These are phyloP conservation scores for Xenoacremonium recifei DNA, from an alignment of 2,329 filamentous ascomycete genomes.

Conservation along the genomic window DNA sequence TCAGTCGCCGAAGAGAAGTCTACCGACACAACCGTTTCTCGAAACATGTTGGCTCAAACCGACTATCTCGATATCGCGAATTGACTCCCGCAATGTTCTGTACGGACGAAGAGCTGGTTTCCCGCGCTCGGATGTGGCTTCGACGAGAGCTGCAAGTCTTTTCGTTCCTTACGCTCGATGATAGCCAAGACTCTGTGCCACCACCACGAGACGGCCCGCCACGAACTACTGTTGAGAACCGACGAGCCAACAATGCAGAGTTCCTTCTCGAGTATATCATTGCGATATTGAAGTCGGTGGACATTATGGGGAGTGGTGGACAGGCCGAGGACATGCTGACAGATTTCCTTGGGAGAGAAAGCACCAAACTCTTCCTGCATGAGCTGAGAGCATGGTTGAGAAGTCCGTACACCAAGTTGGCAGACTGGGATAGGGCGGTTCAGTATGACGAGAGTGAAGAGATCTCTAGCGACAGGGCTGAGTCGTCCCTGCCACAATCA, in stretches of 20 bases:
- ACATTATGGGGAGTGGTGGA: constrained; percentile 75
- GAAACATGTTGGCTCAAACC: constrained; percentile 79
- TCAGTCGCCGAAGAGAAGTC: constrained; percentile 62
- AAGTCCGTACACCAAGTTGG: constrained; percentile 70
- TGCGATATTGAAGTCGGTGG: constrained; percentile 77
- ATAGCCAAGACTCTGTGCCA: constrained; percentile 16
- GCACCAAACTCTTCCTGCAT: constrained; percentile 76
- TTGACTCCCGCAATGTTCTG: constrained; percentile 67
- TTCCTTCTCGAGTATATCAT: constrained; percentile 86
- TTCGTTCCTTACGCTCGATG: constrained; percentile 56
- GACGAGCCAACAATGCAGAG: constrained; percentile 67
- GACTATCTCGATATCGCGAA: constrained; percentile 72
- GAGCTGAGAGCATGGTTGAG: constrained; percentile 80
- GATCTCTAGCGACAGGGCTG: background rate
- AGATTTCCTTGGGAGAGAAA: constrained; percentile 74
- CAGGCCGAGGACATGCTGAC: constrained; percentile 76
- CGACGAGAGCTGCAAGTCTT: constrained; percentile 84
- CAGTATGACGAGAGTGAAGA: constrained; percentile 55
- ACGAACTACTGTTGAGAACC: constrained; percentile 18
- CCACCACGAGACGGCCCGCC: constrained; percentile 3
- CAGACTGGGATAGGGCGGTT: constrained; percentile 77
- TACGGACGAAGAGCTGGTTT: constrained; percentile 64
- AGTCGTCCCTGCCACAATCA: background rate
- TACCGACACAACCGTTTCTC: constrained; percentile 74
- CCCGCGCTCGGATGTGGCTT: constrained; percentile 77